Evolutionary conservation across 176 grass and related monocot species (phyloP).

Genomic region (Otatea glauca): DNA sequence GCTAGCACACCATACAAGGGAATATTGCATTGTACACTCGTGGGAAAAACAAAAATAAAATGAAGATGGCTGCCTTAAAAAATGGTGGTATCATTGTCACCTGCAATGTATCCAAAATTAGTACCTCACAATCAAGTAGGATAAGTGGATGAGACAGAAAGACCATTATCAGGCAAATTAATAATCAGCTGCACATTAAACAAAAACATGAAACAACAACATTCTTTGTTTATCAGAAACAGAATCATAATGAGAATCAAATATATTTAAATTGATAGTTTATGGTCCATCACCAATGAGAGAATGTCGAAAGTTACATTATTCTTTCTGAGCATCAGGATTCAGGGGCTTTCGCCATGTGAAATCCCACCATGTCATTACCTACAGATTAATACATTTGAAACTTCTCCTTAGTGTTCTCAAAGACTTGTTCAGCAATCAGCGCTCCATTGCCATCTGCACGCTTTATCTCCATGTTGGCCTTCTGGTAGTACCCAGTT

Average conservation of each 20-base stretch:
- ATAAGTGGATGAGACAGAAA: background rate
- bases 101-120: background rate
- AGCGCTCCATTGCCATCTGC: slow-evolving; percentile 89
- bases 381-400: slow-evolving; percentile 69
- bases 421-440: slow-evolving; percentile 92
- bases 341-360: slow-evolving; percentile 23
- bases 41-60: background rate
- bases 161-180: slow-evolving; percentile 15
- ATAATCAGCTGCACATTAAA: slow-evolving; percentile 8
- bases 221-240: slow-evolving; percentile 22
- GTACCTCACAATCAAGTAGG: background rate
- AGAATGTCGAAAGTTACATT: slow-evolving; percentile 32
- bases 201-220: background rate
- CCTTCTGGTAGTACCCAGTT: slow-evolving; percentile 88
- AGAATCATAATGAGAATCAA: background rate
- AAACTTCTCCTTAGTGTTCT: slow-evolving; percentile 94
- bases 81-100: background rate
- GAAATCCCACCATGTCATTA: slow-evolving; percentile 41
- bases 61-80: background rate
- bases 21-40: background rate
- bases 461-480: slow-evolving; percentile 84
- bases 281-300: slow-evolving; percentile 2
- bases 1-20: background rate
- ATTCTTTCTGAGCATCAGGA: slow-evolving; percentile 41
- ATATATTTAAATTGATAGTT: slow-evolving; percentile 40